Conservation (phyloP, 805 yeast species). For the Yarrowia alimentaria region DNA sequence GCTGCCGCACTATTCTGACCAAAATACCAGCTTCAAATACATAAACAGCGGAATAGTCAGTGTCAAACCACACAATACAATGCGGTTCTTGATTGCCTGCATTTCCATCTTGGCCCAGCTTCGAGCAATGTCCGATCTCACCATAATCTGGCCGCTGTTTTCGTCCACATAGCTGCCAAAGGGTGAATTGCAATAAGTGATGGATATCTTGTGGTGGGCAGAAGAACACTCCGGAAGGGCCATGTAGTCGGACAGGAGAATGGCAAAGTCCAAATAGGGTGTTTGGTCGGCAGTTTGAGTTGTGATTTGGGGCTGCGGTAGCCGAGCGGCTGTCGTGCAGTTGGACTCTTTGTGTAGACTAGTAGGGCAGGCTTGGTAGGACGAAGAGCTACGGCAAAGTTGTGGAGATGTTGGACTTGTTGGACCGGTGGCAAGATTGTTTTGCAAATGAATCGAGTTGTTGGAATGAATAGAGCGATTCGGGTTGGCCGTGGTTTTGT, state of each 20-base stretch:
- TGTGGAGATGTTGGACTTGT: too few species aligned
- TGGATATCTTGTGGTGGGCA: neutral
- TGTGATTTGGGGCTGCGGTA: too few species aligned
- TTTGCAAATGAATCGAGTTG: too few species aligned
- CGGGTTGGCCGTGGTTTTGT: too few species aligned
- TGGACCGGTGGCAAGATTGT: too few species aligned
- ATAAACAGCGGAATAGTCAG: conserved; percentile 14
- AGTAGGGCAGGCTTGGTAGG: too few species aligned
- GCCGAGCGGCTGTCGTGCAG: too few species aligned
- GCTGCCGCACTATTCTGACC: neutral
- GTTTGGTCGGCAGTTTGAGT: neutral
- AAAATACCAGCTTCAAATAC: conserved; percentile 12
- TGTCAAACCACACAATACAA: neutral
- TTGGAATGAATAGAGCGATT: too few species aligned
- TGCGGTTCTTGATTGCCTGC: conserved; percentile 13
- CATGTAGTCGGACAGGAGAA: neutral
- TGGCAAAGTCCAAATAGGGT: conserved; percentile 1
- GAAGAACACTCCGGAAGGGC: neutral
- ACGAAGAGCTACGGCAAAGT: too few species aligned
- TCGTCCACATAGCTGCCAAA: conserved; percentile 11
- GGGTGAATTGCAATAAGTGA: conserved; percentile 1
- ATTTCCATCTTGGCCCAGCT: conserved; percentile 26
- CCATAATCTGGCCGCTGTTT: conserved; percentile 2
- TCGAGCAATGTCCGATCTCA: conserved; percentile 14
- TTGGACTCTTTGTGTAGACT: too few species aligned